Base-by-base conservation (phyloP, 306 rosid species). In the Sechiopsis laciniata region DNA sequence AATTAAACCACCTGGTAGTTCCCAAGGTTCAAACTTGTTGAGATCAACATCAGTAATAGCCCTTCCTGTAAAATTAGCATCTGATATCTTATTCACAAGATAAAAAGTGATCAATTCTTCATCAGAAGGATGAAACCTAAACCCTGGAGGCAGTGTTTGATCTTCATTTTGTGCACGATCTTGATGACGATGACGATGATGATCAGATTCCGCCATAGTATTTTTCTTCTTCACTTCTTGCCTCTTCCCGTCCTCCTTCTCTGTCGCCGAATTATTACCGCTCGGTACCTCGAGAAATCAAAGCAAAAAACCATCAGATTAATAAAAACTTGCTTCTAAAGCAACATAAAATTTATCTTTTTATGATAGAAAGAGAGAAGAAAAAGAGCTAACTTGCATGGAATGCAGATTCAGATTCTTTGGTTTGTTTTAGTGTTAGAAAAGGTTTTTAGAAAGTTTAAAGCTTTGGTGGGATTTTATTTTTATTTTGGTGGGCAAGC, bases 1-100 rank as follows among this genome's bases (percentile, higher is more conserved):
- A 67, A n/a, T 9, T 0, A 58, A 8, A 21, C 0, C 73, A 94
- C 98, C 98, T 69, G 98, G 98, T 4, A 94, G 96, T n/a, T 94
- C 98, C 97, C 98, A 94, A 4, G 98, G 98, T 71, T 94, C 98
- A 51, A 84, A 87, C 66, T 94, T 94, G 82, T 90, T 94, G 83
- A 94, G 98, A 83, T 93, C 97, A 35, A 93, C 93, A 73, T 93
- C 98, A 19, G 83, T 83, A 16, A 93, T 61, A 8, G 98, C 98
- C 63, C 78, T 85, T 8, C 82, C 94, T 10, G 97, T 83, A 70
- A 90, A 93, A 65, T 37, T 74, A 53, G 91, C 55, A 82, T 93
- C 96, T 2, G 91, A 75, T 17, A 93, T 86, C 88, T 93, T 93
- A 77, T 86, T 90, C 6, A 93, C 29, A 51, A 90, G 97, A 82